Conservation (phyloP, 805 yeast species). For the Danielia reshetovae region DNA sequence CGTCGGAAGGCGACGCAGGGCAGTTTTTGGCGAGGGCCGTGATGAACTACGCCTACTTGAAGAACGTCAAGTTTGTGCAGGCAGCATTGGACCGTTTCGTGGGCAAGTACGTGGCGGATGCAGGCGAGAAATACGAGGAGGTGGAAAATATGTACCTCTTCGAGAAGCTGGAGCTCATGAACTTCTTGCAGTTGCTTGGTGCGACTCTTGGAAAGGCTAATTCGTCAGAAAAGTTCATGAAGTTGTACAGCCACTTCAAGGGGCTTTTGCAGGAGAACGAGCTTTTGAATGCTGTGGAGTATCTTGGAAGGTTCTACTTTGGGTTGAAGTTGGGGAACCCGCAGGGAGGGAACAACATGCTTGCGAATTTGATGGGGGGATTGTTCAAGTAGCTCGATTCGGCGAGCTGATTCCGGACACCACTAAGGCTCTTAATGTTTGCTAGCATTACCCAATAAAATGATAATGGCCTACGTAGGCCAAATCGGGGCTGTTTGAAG, state of each 20-base stretch:
- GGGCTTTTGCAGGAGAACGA: constrained; percentile 29
- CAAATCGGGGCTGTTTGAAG: too few relatives aligned
- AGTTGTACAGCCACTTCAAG: constrained; percentile 50
- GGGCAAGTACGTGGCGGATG: constrained; percentile 16
- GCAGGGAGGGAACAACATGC: constrained; percentile 38
- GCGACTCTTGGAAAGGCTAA: constrained; percentile 50
- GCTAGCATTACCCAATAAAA: background rate
- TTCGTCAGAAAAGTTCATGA: constrained; percentile 49
- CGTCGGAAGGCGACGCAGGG: constrained; percentile 18
- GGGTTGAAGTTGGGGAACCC: constrained; percentile 46
- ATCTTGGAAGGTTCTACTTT: constrained; percentile 61
- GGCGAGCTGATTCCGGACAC: constrained; percentile 1
- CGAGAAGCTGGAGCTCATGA: constrained; percentile 45
- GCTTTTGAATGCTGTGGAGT: constrained; percentile 44
- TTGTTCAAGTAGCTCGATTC: constrained; percentile 37
- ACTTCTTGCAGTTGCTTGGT: constrained; percentile 66
- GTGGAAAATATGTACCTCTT: constrained; percentile 27
- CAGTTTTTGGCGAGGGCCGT: constrained; percentile 53
- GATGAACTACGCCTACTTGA: constrained; percentile 67
- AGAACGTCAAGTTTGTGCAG: constrained; percentile 59
- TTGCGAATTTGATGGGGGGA: constrained; percentile 63
- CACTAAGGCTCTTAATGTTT: background rate
- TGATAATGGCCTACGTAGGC: background rate
- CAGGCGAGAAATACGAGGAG: constrained; percentile 19
- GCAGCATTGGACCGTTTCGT: constrained; percentile 26